Base-by-base conservation (phyloP, 2,329 filamentous ascomycete genomes). In the Chalaropsis thielavioides region DNA sequence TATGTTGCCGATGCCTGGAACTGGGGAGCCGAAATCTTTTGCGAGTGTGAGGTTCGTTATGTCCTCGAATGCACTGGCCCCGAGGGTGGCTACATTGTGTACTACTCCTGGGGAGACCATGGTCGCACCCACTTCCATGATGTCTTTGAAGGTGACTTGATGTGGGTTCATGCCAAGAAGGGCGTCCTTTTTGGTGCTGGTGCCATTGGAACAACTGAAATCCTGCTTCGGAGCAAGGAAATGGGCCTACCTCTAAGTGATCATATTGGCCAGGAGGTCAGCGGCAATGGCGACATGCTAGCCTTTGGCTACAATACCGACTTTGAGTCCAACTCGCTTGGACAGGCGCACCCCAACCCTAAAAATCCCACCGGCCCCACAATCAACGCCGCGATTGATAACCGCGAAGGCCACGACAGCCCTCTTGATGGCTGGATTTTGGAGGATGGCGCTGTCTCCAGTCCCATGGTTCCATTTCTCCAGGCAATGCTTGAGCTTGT, bases 1-100 rank as follows among this genome's bases (percentile, higher is more conserved):
- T 88, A 88, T 69, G 74, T 88, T 7, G 79, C 82, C 7, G 85
- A 88, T 71, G 84, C 86, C 1, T 88, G 84, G 85, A 86, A 87
- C 69, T 86, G 84, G 83, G 86, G 85, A 8, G 83, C 85, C 13
- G 84, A 88, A 70, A 82, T 88, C 72, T 88, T 88, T 68, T 88
- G 85, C 72, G 80, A 84, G 69, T 84, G 83, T 67, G 84, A 88
- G 71, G 85, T 87, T 1, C 77, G 82, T 56, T 81, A 86, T 69
- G 76, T 88, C 62, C 78, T 81, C 64, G 80, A 83, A 71, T 77
- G 78, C 51, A 75, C 75, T 1, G 71, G 72, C 0, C 73, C 74
- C 3, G 78, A 79, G 15, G 84, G 85, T 1, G 68, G 68, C 1
- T 88, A 86, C 71, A 75, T 85, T 22, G 74, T 88, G 35, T 86